Conservation (phyloP, 2,329 filamentous ascomycete genomes). For the Aspergillus persii region DNA sequence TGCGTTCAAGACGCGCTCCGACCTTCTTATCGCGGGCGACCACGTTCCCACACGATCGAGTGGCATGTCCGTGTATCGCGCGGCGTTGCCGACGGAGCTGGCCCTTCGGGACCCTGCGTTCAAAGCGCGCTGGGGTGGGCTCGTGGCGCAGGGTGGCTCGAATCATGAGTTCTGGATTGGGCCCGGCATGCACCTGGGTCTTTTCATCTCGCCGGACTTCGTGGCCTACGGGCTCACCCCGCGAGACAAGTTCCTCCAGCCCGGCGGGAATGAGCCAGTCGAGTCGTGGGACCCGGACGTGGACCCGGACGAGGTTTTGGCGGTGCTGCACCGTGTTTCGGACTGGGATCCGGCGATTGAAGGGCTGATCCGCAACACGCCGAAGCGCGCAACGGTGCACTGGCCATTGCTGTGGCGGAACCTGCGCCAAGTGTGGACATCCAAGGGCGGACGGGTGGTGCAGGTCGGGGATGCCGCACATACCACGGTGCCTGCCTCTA, state of each 20-base stretch:
- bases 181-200: conserved; percentile 6
- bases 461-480: conserved; percentile 15
- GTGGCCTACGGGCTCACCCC: conserved; percentile 5
- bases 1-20: conserved; percentile 5
- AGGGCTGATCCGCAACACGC: conserved; percentile 20
- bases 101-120: conserved; percentile 19
- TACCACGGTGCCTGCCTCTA: conserved; percentile 8
- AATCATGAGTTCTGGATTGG: conserved; percentile 8
- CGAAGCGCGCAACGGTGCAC: conserved; percentile 41
- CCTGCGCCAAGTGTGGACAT: conserved; percentile 45
- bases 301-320: conserved; percentile 12
- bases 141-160: not conserved
- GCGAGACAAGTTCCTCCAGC: conserved; percentile 3
- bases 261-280: not conserved
- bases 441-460: conserved; percentile 6
- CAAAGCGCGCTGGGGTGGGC: not conserved
- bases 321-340: conserved; percentile 8
- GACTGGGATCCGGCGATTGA: conserved; percentile 11
- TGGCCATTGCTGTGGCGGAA: conserved; percentile 50
- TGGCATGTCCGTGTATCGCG: conserved; percentile 13
- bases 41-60: conserved; percentile 6
- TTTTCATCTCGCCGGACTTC: conserved; percentile 2
- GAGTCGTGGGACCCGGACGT: conserved; percentile 13
- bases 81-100: conserved; percentile 12
- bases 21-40: conserved; percentile 2